Base-by-base conservation (phyloP, 305 asterid genomes). In the Fraxinus albicans region DNA sequence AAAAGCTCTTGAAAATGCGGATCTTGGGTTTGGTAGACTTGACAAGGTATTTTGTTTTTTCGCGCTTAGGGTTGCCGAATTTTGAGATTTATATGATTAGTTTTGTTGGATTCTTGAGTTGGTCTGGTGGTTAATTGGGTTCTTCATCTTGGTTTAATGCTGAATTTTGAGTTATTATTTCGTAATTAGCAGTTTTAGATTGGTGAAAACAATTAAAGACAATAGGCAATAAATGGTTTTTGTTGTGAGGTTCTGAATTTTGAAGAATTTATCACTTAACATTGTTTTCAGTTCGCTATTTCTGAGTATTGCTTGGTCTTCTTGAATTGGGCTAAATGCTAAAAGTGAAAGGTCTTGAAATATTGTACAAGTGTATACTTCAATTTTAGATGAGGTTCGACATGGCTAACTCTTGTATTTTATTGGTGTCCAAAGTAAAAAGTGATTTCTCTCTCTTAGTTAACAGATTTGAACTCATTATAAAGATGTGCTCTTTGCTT, bases 1-100 rank as follows among this genome's bases (percentile, higher is more conserved):
- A 80, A 95, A 88, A 80, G 98, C 98, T 44, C 92, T 95, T 63
- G 96, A 92, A 79, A 80, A 65, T 86, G 97, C 98, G 19, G 89
- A 85, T 86, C 98, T 93, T 36, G 95, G 96, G 58, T 90, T 85
- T 53, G 95, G 90, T 44, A 83, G 80, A 67, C 90, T 86, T 73
- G 77, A 86, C 29, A 90, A 84, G 91, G 97, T 92, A 80, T 2
- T 53, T 19, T 40, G 8, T 12, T 72, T 78, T 69, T 83, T 58
- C 4, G 60, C 69, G 85, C 77, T 83, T 79, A 33, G 40, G 75
- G 83, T 40, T 42, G 58, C 65, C 23, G 65, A 4, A 29, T 76
- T 79, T 79, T 23, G 36, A 70, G 67, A 35, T 78, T 79, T 21
- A 5, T 23, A 36, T 44, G 17, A 55, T 67, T 53, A 29, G 33